Conservation (phyloP, 1,284 basidiomycete species). For the Trichosporon ovoides region DNA sequence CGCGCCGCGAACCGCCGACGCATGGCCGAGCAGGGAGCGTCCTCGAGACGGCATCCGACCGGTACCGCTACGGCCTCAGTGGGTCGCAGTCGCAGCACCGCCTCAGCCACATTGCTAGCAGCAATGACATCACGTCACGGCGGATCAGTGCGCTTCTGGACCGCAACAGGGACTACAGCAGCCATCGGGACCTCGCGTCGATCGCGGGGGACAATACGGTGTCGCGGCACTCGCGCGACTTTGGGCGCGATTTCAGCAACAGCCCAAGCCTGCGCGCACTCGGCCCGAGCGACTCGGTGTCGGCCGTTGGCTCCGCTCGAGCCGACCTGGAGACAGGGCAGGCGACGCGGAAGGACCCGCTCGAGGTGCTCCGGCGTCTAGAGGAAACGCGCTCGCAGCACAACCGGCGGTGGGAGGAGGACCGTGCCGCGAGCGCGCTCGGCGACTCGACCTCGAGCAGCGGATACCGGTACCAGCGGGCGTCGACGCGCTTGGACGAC, state of each 20-base stretch:
- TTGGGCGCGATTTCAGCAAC: conserved; percentile 1
- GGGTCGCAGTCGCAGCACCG: conserved; percentile 2
- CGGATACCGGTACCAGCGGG: background rate
- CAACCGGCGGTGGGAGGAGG: conserved; percentile 37
- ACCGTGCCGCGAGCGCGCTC: conserved; percentile 14
- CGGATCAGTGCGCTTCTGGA: conserved; percentile 59
- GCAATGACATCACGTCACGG: conserved; percentile 1
- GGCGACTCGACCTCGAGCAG: background rate
- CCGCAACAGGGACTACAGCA: conserved; percentile 11
- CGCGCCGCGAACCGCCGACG: conserved; percentile 5
- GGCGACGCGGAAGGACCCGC: conserved; percentile 31
- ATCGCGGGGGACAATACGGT: background rate
- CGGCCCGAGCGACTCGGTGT: conserved; percentile 39
- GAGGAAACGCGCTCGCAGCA: conserved; percentile 32
- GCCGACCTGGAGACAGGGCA: conserved; percentile 9
- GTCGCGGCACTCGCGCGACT: conserved; percentile 10
- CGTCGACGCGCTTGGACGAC: conserved; percentile 15
- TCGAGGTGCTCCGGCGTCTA: conserved; percentile 36
- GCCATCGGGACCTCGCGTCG: background rate
- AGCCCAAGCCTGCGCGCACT: conserved; percentile 7
- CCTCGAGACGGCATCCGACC: conserved; percentile 15
- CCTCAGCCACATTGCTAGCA: conserved; percentile 7
- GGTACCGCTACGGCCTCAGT: conserved; percentile 14
- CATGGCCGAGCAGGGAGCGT: conserved; percentile 20
- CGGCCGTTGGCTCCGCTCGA: conserved; percentile 26